Conservation (phyloP, 1,284 basidiomycete species). For the Ceratobasidium sp. region DNA sequence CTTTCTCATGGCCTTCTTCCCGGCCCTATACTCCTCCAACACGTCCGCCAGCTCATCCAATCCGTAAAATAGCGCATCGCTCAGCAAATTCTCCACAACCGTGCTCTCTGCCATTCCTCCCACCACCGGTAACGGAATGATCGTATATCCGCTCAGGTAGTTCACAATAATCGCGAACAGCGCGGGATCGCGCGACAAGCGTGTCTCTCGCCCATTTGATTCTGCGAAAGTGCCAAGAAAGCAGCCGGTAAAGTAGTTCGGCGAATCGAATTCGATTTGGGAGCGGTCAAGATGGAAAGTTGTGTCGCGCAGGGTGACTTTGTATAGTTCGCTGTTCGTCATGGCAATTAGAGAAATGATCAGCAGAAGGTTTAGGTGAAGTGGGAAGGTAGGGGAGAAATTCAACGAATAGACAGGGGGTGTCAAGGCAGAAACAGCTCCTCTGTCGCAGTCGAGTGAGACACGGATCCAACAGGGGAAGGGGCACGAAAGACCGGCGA, state of each 20-base stretch:
- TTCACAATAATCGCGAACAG: constrained; percentile 19
- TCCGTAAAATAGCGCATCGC: constrained; percentile 27
- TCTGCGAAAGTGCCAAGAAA: constrained; percentile 34
- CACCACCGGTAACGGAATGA: not conserved
- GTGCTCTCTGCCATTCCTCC: constrained; percentile 1
- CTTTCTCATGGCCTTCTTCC: not conserved
- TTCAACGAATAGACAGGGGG: not conserved
- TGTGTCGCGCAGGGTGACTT: constrained; percentile 8
- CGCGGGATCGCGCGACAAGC: constrained; percentile 3
- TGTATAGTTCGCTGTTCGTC: constrained; percentile 11
- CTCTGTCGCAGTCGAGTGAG: constrained; percentile 24
- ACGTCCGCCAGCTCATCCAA: constrained; percentile 14
- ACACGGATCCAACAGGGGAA: not conserved
- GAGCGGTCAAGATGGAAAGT: constrained; percentile 11
- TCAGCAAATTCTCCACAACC: constrained; percentile 13
- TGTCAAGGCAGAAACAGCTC: not conserved
- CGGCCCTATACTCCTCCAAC: constrained; percentile 5
- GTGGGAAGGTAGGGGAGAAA: not conserved
- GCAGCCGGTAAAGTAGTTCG: constrained; percentile 32
- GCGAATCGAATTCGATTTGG: constrained; percentile 35
- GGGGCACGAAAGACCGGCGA: not conserved
- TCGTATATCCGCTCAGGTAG: constrained; percentile 32
- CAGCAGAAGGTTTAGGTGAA: too few species aligned
- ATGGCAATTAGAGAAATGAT: too few species aligned
- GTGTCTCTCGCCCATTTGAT: not conserved